Evolutionary conservation across 306 rosid genomes (phyloP).

Genomic region (Lablab purpureus): DNA sequence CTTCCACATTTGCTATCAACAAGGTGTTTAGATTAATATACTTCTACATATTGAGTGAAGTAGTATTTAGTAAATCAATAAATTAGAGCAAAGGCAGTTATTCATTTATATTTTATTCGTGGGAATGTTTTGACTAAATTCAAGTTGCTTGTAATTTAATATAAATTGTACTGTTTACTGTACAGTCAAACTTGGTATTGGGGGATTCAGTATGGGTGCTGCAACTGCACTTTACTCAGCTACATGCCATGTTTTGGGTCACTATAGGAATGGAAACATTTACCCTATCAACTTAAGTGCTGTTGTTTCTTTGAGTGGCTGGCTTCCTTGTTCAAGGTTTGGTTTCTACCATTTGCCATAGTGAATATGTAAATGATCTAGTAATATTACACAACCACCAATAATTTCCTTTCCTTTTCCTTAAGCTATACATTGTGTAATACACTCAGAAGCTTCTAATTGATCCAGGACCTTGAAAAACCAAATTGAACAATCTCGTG

Average conservation of each 20-base stretch:
- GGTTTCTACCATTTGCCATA: slow-evolving; percentile 44
- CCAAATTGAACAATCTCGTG: slow-evolving; percentile 64
- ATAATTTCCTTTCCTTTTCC: slow-evolving; percentile 26
- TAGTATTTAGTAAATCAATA: not conserved
- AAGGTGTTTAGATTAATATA: slow-evolving; percentile 5
- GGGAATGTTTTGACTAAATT: slow-evolving; percentile 29
- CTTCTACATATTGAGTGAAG: slow-evolving; percentile 37
- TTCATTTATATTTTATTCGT: slow-evolving; percentile 1
- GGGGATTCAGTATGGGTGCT: slow-evolving; percentile 98
- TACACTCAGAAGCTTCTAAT: slow-evolving; percentile 38
- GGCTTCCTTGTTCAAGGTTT: slow-evolving; percentile 99
- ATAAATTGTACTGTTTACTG: slow-evolving; percentile 31
- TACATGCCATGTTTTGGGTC: slow-evolving; percentile 72
- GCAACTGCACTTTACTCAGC: slow-evolving; percentile 96
- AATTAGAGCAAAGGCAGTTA: slow-evolving; percentile 20
- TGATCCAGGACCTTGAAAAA: slow-evolving; percentile 69
- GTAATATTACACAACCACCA: slow-evolving; percentile 31
- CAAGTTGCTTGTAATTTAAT: slow-evolving; percentile 38
- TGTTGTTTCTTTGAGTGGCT: slow-evolving; percentile 89
- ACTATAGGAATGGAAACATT: slow-evolving; percentile 78
- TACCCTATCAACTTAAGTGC: slow-evolving; percentile 82
- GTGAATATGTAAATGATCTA: slow-evolving; percentile 32
- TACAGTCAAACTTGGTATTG: slow-evolving; percentile 91
- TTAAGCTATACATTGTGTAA: slow-evolving; percentile 21
- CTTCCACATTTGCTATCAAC: slow-evolving; percentile 6